Conservation (phyloP, 345 rosid genomes). For the Noccaea caerulescens region DNA sequence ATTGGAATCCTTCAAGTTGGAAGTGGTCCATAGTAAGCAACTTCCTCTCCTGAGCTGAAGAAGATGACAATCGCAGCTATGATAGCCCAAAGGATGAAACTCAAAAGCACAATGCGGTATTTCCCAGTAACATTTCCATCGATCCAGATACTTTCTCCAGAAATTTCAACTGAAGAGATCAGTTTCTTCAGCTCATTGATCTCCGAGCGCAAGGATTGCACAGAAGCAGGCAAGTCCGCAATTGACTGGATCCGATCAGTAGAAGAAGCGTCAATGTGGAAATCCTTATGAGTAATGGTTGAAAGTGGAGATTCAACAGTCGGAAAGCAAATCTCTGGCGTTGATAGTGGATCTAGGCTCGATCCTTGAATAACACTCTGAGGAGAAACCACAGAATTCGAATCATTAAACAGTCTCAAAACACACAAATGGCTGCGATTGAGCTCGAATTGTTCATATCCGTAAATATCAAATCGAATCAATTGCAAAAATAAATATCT, state of each 20-base stretch:
- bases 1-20: conserved; percentile 33
- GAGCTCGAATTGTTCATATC: neutral
- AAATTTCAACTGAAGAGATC: conserved; percentile 10
- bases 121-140: conserved; percentile 23
- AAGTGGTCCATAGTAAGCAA: conserved; percentile 39
- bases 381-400: conserved; percentile 19
- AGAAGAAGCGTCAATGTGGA: conserved; percentile 18
- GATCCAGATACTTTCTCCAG: conserved; percentile 29
- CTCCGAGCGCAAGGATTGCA: conserved; percentile 36
- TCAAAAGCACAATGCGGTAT: conserved; percentile 33
- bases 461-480: neutral
- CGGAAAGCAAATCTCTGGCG: conserved; percentile 18
- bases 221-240: conserved; percentile 27
- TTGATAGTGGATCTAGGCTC: conserved; percentile 28
- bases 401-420: conserved; percentile 2
- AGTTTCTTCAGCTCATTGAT: conserved; percentile 34
- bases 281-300: conserved; percentile 10
- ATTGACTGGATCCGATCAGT: conserved; percentile 30
- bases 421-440: neutral
- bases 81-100: conserved; percentile 38
- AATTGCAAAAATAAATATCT: conserved; percentile 7
- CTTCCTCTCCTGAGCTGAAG: conserved; percentile 28
- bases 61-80: conserved; percentile 34
- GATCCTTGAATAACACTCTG: conserved; percentile 43
- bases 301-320: conserved; percentile 37